A percentile compares a stretch with the other conserved stretches of the same genome.
phyloP scores from a whole-genome alignment of 2,329 filamentous ascomycete species.

The Mycosphaerelloides madeirae region DNA sequence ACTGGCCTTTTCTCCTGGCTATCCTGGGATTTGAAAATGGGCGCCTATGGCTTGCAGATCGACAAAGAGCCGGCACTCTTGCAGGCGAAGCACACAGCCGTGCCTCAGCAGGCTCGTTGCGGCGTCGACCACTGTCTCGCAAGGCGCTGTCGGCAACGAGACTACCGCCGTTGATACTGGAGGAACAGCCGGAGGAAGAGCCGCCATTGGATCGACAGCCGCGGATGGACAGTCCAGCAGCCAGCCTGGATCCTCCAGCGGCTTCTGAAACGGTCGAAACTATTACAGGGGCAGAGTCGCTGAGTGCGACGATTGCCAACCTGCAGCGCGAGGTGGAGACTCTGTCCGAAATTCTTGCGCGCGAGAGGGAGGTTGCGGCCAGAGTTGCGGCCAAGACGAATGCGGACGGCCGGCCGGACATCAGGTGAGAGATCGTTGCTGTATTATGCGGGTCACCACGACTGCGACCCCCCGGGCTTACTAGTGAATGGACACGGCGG shows the following conservation, averaged over 20 bases:
- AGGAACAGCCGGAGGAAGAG: slow-evolving; percentile 17
- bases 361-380: slow-evolving; percentile 4
- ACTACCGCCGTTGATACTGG: slow-evolving; percentile 15
- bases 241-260: slow-evolving; percentile 6
- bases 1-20: slow-evolving; percentile 62
- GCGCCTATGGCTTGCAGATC: slow-evolving; percentile 26
- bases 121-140: slow-evolving; percentile 15
- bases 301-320: slow-evolving; percentile 20
- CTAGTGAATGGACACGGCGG: too few species aligned
- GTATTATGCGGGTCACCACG: too few species aligned
- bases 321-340: slow-evolving; percentile 20
- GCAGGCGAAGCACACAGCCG: slow-evolving; percentile 12
- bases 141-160: slow-evolving; percentile 13
- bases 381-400: too few species aligned
- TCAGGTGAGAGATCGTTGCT: too few species aligned
- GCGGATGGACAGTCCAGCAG: neutral
- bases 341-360: slow-evolving; percentile 15
- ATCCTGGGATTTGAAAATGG: slow-evolving; percentile 63
- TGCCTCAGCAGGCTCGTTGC: slow-evolving; percentile 14
- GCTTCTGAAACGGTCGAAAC: slow-evolving; percentile 15
- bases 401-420: too few species aligned
- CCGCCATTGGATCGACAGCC: slow-evolving; percentile 9
- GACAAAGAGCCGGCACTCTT: slow-evolving; percentile 12
- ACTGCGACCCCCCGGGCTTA: too few species aligned
- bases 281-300: slow-evolving; percentile 3